Evolutionary conservation across 2,329 filamentous ascomycete species (phyloP).

Genomic region (Fusarium pseudocircinatum): DNA sequence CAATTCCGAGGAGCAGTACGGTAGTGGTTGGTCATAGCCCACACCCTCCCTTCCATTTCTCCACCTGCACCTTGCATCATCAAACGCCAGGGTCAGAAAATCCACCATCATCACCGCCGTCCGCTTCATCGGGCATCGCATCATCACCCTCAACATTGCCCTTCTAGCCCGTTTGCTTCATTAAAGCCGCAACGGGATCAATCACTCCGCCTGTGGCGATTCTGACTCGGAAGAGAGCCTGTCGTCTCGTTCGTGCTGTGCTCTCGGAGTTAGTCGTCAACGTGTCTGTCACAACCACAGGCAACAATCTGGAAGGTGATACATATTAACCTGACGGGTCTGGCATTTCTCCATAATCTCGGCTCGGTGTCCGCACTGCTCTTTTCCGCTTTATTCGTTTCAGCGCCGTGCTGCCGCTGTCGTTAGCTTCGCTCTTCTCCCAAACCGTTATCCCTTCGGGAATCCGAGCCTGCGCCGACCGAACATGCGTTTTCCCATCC

Average conservation of each 20-base stretch:
- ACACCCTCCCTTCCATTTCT: conserved; percentile 28
- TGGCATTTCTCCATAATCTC: conserved; percentile 5
- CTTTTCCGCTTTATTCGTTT: conserved; percentile 5
- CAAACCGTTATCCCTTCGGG: conserved; percentile 21
- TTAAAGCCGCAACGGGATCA: neutral
- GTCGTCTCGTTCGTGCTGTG: neutral
- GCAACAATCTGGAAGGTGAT: neutral
- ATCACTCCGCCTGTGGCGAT: neutral
- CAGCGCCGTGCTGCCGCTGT: conserved; percentile 3
- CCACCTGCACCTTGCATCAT: conserved; percentile 37
- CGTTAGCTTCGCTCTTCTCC: neutral
- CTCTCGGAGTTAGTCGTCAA: conserved; percentile 1
- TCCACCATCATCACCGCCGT: conserved; percentile 23
- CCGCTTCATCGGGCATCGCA: conserved; percentile 1
- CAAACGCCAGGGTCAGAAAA: conserved; percentile 10
- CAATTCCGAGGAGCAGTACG: neutral
- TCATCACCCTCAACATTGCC: neutral
- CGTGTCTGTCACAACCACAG: neutral
- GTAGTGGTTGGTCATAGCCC: conserved; percentile 22
- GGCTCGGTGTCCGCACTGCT: neutral
- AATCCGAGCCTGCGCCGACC: conserved; percentile 31
- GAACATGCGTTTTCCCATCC: conserved; percentile 1
- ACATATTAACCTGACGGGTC: neutral
- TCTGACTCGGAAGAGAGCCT: neutral
- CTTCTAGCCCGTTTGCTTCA: neutral